phyloP scores from a whole-genome alignment of 2,329 filamentous ascomycete species.

The Neofusicoccum parvum region DNA sequence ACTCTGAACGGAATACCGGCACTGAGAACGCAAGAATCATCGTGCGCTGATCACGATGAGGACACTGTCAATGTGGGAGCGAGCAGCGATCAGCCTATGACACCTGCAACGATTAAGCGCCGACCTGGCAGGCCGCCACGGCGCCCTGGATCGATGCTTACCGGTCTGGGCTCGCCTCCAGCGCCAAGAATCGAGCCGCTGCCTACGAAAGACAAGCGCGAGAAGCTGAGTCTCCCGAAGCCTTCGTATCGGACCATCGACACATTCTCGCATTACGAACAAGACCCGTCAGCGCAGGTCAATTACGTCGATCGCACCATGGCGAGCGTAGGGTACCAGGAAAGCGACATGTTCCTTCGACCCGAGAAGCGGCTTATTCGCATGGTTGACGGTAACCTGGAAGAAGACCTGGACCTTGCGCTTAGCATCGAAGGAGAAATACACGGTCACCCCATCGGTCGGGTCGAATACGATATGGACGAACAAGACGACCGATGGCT shows the following conservation, averaged over 20 bases:
- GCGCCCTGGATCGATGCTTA: conserved; percentile 62
- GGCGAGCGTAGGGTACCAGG: conserved; percentile 94
- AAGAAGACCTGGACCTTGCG: conserved; percentile 64
- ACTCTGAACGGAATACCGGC: neutral
- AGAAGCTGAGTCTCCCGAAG: conserved; percentile 75
- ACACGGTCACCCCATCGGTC: conserved; percentile 59
- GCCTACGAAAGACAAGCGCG: conserved; percentile 76
- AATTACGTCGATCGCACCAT: conserved; percentile 95
- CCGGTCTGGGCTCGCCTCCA: conserved; percentile 60
- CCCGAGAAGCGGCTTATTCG: conserved; percentile 72
- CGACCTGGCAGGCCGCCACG: conserved; percentile 67
- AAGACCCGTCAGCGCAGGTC: conserved; percentile 79
- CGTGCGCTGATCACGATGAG: conserved; percentile 21
- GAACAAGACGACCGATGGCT: conserved; percentile 98
- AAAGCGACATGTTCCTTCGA: conserved; percentile 84
- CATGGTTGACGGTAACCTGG: conserved; percentile 62
- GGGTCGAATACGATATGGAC: conserved; percentile 99
- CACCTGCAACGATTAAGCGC: conserved; percentile 52
- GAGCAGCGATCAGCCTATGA: conserved; percentile 30
- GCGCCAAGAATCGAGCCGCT: conserved; percentile 72
- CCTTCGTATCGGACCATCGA: conserved; percentile 77
- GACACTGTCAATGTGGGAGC: conserved; percentile 27
- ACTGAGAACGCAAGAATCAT: conserved; percentile 9
- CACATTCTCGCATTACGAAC: conserved; percentile 78
- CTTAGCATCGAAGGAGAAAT: conserved; percentile 55